Evolutionary conservation across 495 filamentous ascomycete species (phyloP), one percentile per base, ranked within the genome.

Genomic region (Xylaria acuta): DNA sequence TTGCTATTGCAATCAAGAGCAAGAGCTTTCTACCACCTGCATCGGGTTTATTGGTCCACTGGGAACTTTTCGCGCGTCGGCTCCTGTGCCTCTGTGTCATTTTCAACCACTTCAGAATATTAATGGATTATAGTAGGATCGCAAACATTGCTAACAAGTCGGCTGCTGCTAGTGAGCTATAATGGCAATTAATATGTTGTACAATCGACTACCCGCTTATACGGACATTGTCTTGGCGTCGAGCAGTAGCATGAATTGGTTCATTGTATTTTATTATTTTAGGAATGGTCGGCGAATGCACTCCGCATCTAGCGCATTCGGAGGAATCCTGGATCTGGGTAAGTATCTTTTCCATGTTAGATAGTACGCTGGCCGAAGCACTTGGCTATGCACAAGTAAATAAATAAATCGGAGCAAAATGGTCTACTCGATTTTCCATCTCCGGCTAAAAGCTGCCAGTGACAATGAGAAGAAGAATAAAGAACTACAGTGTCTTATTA

Each of bases 281-380:
- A 60, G 58, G 58, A 22, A 38, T 38, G 14, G 58, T 60, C 58
- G 34, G 34, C 22, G 18, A 60, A 60, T 36, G 34, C 58, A 60
- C 58, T 60, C 58, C 58, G 58, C 58, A 60, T 38, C 30, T 36
- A 38, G 58, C 58, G 34, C 34, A 38, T 12, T 22, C 6, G 32
- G 58, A 12, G 20, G 58, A 14, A 60, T 60, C 58, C 58, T 20
- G 16, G 54, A 22, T 1, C 54, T 22, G 54, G 32, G 34, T 36
- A 0, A 5, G 3, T 1, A 43, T 43, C n/a, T 56, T 32, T 22
- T 27, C 51, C 25, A 30, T 54, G 25, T 5, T 25, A 38, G 4
- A 1, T 38, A 38, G 9, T 60, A 60, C 34, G 16, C 56, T 56
- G 51, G 16, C n/a, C 22, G 9, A 56, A 30, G 51, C 14, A 30